Conservation (phyloP, 2,329 filamentous ascomycete genomes). For the Endoconidiophora laricicola region DNA sequence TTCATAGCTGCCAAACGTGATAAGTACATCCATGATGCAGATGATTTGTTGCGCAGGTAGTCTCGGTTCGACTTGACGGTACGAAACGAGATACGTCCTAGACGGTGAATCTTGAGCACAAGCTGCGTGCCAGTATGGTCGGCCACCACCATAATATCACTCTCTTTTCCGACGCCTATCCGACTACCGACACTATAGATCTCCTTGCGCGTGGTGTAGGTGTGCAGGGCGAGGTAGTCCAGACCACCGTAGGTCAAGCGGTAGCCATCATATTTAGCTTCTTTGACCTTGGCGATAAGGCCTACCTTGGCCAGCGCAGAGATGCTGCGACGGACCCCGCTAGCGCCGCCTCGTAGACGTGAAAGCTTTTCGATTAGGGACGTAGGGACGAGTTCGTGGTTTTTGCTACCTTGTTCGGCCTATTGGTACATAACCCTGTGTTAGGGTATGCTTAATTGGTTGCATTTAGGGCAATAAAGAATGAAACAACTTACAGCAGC, state of each 20-base stretch:
- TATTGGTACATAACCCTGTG: slow-evolving; percentile 22
- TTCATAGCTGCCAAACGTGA: slow-evolving; percentile 83
- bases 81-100: slow-evolving; percentile 91
- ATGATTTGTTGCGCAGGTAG: slow-evolving; percentile 67
- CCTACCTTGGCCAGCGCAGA: slow-evolving; percentile 82
- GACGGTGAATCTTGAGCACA: slow-evolving; percentile 87
- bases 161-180: slow-evolving; percentile 94
- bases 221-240: slow-evolving; percentile 91
- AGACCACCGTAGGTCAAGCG: slow-evolving; percentile 90
- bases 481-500: slow-evolving; percentile 50
- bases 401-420: slow-evolving; percentile 88
- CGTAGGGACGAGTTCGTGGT: slow-evolving; percentile 93
- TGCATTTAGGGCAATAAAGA: too few relatives aligned
- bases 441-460: slow-evolving; percentile 5
- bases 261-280: slow-evolving; percentile 95
- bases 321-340: slow-evolving; percentile 71
- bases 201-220: slow-evolving; percentile 60
- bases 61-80: slow-evolving; percentile 92
- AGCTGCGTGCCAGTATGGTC: slow-evolving; percentile 58
- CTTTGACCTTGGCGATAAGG: slow-evolving; percentile 82
- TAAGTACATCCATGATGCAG: slow-evolving; percentile 96
- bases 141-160: slow-evolving; percentile 88
- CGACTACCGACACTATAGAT: slow-evolving; percentile 89
- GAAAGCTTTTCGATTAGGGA: slow-evolving; percentile 72
- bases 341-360: slow-evolving; percentile 59